phyloP scores from a whole-genome alignment of 495 filamentous ascomycete species.

The Penicillium goetzii region DNA sequence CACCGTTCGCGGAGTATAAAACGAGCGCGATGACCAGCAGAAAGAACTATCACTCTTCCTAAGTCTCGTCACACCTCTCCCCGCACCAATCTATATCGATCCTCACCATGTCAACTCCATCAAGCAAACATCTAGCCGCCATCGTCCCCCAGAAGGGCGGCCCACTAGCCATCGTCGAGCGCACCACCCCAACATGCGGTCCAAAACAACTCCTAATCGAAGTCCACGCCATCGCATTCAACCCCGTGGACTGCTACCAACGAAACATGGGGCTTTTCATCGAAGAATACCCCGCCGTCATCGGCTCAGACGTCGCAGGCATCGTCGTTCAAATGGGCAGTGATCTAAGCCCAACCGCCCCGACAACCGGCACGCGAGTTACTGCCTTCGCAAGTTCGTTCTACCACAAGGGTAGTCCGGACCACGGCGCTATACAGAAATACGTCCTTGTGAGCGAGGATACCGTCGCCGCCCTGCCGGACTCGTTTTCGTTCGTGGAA shows the following conservation, averaged over 20 bases:
- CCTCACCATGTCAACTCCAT: conserved; percentile 12
- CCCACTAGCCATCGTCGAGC: conserved; percentile 15
- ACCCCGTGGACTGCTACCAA: conserved; percentile 45
- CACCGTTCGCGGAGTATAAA: not conserved
- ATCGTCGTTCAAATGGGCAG: conserved; percentile 39
- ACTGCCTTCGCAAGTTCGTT: conserved; percentile 36
- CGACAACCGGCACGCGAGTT: conserved; percentile 39
- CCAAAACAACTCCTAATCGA: conserved; percentile 44
- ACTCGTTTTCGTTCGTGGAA: conserved; percentile 15
- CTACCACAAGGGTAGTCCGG: conserved; percentile 26
- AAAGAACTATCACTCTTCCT: not conserved
- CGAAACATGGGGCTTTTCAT: conserved; percentile 38
- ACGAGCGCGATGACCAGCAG: no score
- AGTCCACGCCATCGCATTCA: conserved; percentile 51
- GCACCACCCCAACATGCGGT: conserved; percentile 20
- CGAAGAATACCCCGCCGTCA: conserved; percentile 41
- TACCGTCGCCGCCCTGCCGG: conserved; percentile 18
- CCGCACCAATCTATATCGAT: not conserved
- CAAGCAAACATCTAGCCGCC: conserved; percentile 20
- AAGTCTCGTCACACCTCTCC: not conserved
- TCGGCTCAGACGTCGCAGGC: conserved; percentile 49
- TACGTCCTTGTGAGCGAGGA: conserved; percentile 23
- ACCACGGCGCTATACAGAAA: conserved; percentile 51
- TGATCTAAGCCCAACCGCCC: conserved; percentile 29
- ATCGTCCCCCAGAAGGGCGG: conserved; percentile 18